Base-by-base conservation (phyloP, 768 basidiomycete species). In the Leccinum uliginosum region DNA sequence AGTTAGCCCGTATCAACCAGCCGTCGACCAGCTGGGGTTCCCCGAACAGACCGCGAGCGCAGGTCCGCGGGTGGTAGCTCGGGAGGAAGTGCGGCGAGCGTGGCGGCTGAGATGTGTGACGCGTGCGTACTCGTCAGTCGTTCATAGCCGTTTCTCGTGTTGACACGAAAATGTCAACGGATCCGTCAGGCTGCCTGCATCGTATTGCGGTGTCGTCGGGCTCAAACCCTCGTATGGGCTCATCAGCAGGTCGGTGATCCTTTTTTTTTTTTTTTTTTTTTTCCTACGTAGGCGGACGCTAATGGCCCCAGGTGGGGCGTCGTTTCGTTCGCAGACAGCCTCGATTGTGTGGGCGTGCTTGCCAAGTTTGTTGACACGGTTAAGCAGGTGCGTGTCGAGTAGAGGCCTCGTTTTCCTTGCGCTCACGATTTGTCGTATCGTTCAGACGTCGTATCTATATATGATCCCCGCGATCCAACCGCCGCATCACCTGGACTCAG, bases 211-310 rank as follows among this genome's bases (percentile, higher is more conserved):
- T 5, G 77, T 97, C 1, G 85, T 91, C 2, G 97, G 97, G 0
- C 73, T 98, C 46, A 99, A 99, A 66, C 96, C 96, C 0, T 95
- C 94, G 0, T 98, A 98, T 64, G 96, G 96, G 4, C 75, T 98
- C 43, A 73, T 98, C 29, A 93, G 91, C 65, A 80, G 93, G 91
- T 91, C 53, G 54, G 76, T 68, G n/a, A 11, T 52, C 21, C 21
- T 8, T 40, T 40, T 40, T 40, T 45, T 54, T 34, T 44, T 54
- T 24, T 8, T 40, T 40, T 40, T 40, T 45, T 54, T 34, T 44
- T 54, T 24, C 51, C n/a, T 40, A 7, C 19, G 4, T 27, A 24
- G 50, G 56, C 44, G 24, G 50, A 15, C 46, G 14, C 63, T 54
- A 46, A 62, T 19, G 38, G 32, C 27, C 26, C 2, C 44, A 93